Evolutionary conservation across 1,284 basidiomycete species (phyloP).

Genomic region (Ganoderma sinense): DNA sequence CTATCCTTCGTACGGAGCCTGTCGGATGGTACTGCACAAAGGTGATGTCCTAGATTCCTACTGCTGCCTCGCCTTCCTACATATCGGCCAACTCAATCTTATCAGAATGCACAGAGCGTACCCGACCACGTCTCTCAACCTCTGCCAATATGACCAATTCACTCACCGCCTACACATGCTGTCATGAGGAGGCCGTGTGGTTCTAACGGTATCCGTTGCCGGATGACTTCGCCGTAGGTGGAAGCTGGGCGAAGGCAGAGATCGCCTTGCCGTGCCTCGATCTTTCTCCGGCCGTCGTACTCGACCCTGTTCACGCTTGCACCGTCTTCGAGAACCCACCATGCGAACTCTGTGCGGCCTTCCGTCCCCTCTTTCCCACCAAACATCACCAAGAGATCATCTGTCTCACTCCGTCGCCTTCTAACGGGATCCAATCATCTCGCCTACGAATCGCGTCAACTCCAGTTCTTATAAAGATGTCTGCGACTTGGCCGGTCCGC

Average conservation of each 20-base stretch:
- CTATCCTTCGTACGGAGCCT: not conserved
- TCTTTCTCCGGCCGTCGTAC: not conserved
- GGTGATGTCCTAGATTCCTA: not conserved
- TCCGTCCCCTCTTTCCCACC: not conserved
- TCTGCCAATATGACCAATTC: not conserved
- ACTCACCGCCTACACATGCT: not conserved
- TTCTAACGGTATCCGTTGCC: not conserved
- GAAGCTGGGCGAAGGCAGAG: not conserved
- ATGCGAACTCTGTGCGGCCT: not conserved
- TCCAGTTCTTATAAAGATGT: not conserved
- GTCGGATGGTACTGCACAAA: not conserved
- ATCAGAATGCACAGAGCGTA: not conserved
- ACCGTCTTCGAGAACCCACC: not conserved
- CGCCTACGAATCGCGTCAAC: slow-evolving; percentile 1
- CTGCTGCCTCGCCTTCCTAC: not conserved
- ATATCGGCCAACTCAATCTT: not conserved
- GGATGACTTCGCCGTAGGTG: not conserved
- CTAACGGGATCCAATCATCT: not conserved
- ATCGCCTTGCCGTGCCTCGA: not conserved
- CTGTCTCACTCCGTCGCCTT: not conserved
- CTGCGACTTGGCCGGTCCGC: not conserved
- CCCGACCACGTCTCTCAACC: not conserved
- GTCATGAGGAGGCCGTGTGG: not conserved
- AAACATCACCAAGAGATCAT: not conserved
- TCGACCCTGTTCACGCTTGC: slow-evolving; percentile 3